These are phyloP conservation scores for Boletus speciosus DNA, from an alignment of 768 basidiomycete genomes.

Conservation along the genomic window DNA sequence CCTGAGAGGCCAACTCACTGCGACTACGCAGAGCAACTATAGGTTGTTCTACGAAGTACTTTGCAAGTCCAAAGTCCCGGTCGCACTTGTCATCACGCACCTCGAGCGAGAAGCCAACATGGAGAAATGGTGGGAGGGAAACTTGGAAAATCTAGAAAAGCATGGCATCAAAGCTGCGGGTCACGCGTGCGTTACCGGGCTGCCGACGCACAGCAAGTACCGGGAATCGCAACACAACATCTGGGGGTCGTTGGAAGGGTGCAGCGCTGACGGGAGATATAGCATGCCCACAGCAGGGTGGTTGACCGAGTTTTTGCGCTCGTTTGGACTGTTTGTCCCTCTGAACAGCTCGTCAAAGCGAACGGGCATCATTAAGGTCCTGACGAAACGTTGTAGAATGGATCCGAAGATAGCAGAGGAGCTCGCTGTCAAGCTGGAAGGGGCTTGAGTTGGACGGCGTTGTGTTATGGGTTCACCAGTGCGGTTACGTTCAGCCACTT, in stretches of 20 bases:
- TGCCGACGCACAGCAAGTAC: conserved; percentile 28
- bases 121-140: conserved; percentile 35
- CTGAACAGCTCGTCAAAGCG: conserved; percentile 20
- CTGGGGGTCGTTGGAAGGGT: conserved; percentile 12
- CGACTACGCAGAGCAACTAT: conserved; percentile 38
- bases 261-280: conserved; percentile 15
- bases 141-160: conserved; percentile 19
- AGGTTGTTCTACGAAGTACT: conserved; percentile 40
- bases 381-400: conserved; percentile 30
- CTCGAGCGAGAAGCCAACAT: conserved; percentile 35
- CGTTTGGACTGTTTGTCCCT: conserved; percentile 22
- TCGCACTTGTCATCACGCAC: conserved; percentile 36
- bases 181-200: conserved; percentile 37
- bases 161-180: conserved; percentile 26
- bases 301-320: conserved; percentile 23
- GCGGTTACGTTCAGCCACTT: not conserved
- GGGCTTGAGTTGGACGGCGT: not conserved
- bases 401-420: conserved; percentile 17
- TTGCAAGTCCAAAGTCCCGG: conserved; percentile 33
- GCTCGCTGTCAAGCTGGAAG: conserved; percentile 19
- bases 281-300: conserved; percentile 27
- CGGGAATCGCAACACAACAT: conserved; percentile 20
- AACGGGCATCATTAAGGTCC: conserved; percentile 23
- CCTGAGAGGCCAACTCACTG: conserved; percentile 38
- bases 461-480: not conserved